A percentile compares a stretch with the other conserved stretches of the same genome.
Conservation (phyloP, 2,329 filamentous ascomycete species). For the Apiospora koreana region DNA sequence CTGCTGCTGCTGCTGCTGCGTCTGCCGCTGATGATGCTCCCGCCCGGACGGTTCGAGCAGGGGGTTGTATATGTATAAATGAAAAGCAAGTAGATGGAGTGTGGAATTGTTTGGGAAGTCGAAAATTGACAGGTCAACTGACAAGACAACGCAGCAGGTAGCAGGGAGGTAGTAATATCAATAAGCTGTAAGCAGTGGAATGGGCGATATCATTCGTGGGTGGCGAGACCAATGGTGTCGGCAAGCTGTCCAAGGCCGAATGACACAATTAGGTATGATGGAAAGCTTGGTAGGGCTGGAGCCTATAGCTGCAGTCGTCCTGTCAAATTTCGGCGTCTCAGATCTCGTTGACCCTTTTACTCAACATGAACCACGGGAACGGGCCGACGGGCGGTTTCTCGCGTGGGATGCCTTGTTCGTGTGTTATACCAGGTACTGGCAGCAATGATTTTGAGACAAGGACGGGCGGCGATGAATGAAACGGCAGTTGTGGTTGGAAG, state of each 20-base stretch:
- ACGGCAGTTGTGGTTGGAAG: background rate
- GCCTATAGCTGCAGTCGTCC: background rate
- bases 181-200: background rate
- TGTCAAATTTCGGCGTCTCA: background rate
- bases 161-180: background rate
- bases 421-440: background rate
- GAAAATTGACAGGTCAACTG: conserved; percentile 2
- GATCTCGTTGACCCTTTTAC: background rate
- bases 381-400: conserved; percentile 1
- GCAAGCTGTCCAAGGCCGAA: background rate
- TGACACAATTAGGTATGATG: background rate
- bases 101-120: background rate
- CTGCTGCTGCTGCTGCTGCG: background rate
- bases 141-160: background rate
- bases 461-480: background rate
- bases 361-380: background rate
- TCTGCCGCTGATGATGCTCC: background rate
- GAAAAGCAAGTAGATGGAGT: background rate
- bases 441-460: background rate
- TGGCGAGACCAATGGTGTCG: background rate
- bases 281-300: background rate
- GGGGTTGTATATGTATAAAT: background rate
- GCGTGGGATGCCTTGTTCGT: conserved; percentile 5
- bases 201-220: background rate
- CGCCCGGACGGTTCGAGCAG: conserved; percentile 1